Conservation (phyloP, 2,329 filamentous ascomycete species). For the Thielaviopsis populi region DNA sequence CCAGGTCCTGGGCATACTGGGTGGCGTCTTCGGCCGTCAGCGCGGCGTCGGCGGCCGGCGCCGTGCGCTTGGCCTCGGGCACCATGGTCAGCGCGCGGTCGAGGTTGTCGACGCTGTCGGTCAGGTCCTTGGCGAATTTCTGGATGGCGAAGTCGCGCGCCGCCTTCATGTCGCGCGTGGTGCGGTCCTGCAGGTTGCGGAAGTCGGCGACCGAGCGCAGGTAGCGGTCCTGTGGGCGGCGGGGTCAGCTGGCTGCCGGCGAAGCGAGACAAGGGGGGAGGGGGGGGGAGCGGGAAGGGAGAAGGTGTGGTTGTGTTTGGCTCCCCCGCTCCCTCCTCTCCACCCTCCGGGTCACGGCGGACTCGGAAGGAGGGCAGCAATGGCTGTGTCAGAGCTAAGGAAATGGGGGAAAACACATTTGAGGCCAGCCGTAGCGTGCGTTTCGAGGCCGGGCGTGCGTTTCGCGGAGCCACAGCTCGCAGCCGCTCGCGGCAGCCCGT, state of each 20-base stretch:
- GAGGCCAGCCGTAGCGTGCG: not conserved
- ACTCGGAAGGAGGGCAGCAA: not conserved
- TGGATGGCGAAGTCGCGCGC: conserved; percentile 91
- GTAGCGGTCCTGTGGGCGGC: conserved; percentile 62
- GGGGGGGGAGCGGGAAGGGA: too few species aligned
- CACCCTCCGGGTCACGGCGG: too few species aligned
- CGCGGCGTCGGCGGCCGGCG: conserved; percentile 17
- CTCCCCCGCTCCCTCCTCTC: too few species aligned
- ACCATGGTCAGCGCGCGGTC: conserved; percentile 80
- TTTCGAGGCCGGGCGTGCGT: not conserved
- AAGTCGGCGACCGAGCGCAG: conserved; percentile 90
- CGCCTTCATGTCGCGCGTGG: conserved; percentile 71
- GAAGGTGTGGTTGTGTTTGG: not conserved
- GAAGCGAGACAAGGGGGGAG: not conserved
- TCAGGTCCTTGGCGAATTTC: conserved; percentile 84
- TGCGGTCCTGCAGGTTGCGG: conserved; percentile 93
- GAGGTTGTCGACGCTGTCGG: conserved; percentile 93
- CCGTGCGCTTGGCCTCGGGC: conserved; percentile 44
- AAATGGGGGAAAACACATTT: not conserved
- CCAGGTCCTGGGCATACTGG: conserved; percentile 53
- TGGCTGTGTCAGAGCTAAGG: not conserved
- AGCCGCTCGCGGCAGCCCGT: not conserved
- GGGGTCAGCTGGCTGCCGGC: not conserved
- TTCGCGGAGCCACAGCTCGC: not conserved
- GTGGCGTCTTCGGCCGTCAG: conserved; percentile 16